Base-by-base conservation (phyloP, 2,329 filamentous ascomycete species). In the Trichothecium roseum region DNA sequence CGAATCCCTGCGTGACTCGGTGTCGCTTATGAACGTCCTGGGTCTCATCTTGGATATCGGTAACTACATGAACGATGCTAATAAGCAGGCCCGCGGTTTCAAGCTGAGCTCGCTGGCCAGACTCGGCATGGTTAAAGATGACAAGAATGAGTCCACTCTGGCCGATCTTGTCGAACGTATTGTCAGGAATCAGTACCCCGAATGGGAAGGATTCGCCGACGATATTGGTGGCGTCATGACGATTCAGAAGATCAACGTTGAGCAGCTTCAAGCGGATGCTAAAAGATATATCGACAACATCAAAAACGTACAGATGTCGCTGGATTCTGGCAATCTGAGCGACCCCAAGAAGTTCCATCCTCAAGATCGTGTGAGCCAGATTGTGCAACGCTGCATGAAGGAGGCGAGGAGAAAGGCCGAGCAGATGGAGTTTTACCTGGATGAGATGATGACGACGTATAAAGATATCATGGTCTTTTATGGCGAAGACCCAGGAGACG, bases 51-150 rank as follows among this genome's bases (percentile, higher is more conserved):
- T 98, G 49, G 89, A 95, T 57, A 94, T 98, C 52, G 91, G 91
- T 59, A 98, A 98, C 60, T 98, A 94, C 70, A 98, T 98, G 91
- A 98, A 98, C 67, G 91, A 96, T 55, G 82, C 88, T 37, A 96
- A 95, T 64, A 98, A 98, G 65, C 91, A 96, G 62, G 91, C 91
- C 4, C 84, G 82, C 39, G 91, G 91, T 42, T 98, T 98, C 79
- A 98, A 98, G 66, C 76, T 98, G 12, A 91, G 87, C 53, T 95
- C 91, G 5, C 78, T 98, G 33, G 84, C 85, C 18, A 79, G 91
- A 37, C 68, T 98, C 37, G 88, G 83, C 41, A 96, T 98, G 88
- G 85, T 96, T 53, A 98, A 98, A 64, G 91, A 98, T 54, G 87
- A 94, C 66, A 95, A 95, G 72, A 98, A 98, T 59, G 84, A 96